phyloP scores from a whole-genome alignment of 2,329 filamentous ascomycete species.

The Fusarium subtropicale region DNA sequence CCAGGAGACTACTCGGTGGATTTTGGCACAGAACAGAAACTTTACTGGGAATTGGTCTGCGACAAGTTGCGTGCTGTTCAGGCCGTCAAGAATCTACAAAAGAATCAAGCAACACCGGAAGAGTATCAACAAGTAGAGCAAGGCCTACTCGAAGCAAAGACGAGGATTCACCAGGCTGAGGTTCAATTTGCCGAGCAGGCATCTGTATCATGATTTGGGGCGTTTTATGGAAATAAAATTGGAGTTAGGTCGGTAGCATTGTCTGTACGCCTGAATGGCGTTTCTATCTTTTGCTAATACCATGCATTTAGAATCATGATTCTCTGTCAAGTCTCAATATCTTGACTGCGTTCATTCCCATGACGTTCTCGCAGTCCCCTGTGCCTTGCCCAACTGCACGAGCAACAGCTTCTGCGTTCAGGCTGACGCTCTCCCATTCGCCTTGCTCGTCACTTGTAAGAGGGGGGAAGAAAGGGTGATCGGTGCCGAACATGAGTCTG shows the following conservation, averaged over 20 bases:
- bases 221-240: slow-evolving; percentile 5
- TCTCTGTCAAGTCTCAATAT: slow-evolving; percentile 56
- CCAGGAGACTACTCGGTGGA: slow-evolving; percentile 53
- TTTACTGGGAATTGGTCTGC: slow-evolving; percentile 57
- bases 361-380: slow-evolving; percentile 61
- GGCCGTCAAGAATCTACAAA: slow-evolving; percentile 50
- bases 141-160: slow-evolving; percentile 48
- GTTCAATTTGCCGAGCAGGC: slow-evolving; percentile 51
- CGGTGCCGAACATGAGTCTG: slow-evolving; percentile 82
- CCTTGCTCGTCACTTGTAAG: slow-evolving; percentile 70
- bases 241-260: slow-evolving; percentile 38
- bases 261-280: slow-evolving; percentile 28
- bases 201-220: slow-evolving; percentile 25
- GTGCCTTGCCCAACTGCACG: slow-evolving; percentile 61
- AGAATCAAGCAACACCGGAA: slow-evolving; percentile 42
- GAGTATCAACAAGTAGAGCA: slow-evolving; percentile 49
- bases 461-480: slow-evolving; percentile 88
- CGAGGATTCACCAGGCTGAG: slow-evolving; percentile 54
- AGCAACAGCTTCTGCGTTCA: slow-evolving; percentile 65
- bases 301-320: slow-evolving; percentile 34
- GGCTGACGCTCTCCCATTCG: slow-evolving; percentile 76
- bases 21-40: slow-evolving; percentile 47
- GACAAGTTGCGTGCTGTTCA: slow-evolving; percentile 57
- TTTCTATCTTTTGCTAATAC: slow-evolving; percentile 40
- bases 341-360: slow-evolving; percentile 69